Evolutionary conservation across 2,329 filamentous ascomycete genomes (phyloP).

Genomic region (Plenodomus lindquistii): DNA sequence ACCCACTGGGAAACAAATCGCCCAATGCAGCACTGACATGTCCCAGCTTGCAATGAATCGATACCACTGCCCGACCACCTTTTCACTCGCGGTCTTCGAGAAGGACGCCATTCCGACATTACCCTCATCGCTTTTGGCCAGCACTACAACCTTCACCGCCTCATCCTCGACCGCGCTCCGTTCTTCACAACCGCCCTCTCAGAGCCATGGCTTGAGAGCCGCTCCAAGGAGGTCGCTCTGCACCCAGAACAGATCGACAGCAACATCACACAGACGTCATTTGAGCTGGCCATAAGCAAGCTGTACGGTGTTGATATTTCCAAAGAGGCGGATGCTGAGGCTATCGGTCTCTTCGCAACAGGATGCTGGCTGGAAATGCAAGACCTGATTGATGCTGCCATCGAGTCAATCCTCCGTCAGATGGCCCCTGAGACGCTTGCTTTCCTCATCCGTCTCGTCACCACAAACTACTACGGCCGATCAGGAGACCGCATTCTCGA

Average conservation of each 20-base stretch:
- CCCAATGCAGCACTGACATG: slow-evolving; percentile 15
- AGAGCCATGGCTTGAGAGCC: slow-evolving; percentile 60
- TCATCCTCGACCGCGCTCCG: slow-evolving; percentile 59
- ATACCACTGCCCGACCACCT: slow-evolving; percentile 56
- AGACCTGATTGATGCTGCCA: slow-evolving; percentile 57
- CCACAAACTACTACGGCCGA: slow-evolving; percentile 59
- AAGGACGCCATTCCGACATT: slow-evolving; percentile 59
- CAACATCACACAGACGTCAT: slow-evolving; percentile 57
- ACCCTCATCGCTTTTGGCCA: slow-evolving; percentile 57
- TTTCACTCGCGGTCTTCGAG: slow-evolving; percentile 55
- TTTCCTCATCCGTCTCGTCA: slow-evolving; percentile 57
- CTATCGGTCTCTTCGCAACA: slow-evolving; percentile 60
- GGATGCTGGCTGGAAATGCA: slow-evolving; percentile 63
- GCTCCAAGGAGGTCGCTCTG: slow-evolving; percentile 56
- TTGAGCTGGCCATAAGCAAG: slow-evolving; percentile 59
- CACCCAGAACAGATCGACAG: slow-evolving; percentile 58
- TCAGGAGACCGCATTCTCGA: slow-evolving; percentile 59
- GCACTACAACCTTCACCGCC: slow-evolving; percentile 57
- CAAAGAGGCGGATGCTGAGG: slow-evolving; percentile 56
- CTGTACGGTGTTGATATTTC: slow-evolving; percentile 57
- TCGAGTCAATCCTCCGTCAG: slow-evolving; percentile 59
- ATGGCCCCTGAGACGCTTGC: slow-evolving; percentile 57
- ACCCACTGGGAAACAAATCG: too few relatives aligned
- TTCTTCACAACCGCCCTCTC: slow-evolving; percentile 60
- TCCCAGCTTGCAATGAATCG: slow-evolving; percentile 39